A percentile compares a stretch with the other conserved stretches of the same genome.
Evolutionary conservation across 2,329 filamentous ascomycete genomes (phyloP).

Genomic region (Dryadomyces quercus-mongolicae): DNA sequence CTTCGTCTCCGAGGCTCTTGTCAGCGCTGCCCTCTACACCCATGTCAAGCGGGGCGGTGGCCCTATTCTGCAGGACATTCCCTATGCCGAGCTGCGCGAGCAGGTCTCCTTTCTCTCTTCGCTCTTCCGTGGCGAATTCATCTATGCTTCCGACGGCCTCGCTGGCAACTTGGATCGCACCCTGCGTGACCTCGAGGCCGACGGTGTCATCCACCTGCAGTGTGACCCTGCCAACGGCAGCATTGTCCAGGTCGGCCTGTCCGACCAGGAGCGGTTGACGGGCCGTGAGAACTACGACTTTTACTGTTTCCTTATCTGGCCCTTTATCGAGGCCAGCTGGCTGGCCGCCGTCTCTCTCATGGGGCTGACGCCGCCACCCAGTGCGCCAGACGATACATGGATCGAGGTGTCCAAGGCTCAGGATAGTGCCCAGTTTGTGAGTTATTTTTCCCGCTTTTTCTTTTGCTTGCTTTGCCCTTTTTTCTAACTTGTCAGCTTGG

Average conservation of each 20-base stretch:
- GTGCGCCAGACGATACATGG: slow-evolving; percentile 55
- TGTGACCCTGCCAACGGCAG: slow-evolving; percentile 30
- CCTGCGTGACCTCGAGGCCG: slow-evolving; percentile 61
- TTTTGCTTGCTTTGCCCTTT: not conserved
- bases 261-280: slow-evolving; percentile 59
- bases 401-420: slow-evolving; percentile 68
- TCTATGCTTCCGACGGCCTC: slow-evolving; percentile 82
- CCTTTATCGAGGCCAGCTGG: slow-evolving; percentile 92
- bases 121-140: slow-evolving; percentile 92
- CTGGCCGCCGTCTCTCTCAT: slow-evolving; percentile 79
- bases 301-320: slow-evolving; percentile 98
- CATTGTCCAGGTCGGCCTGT: slow-evolving; percentile 58
- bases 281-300: slow-evolving; percentile 96
- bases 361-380: slow-evolving; percentile 64
- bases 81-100: slow-evolving; percentile 57
- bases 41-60: slow-evolving; percentile 86
- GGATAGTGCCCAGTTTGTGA: slow-evolving; percentile 66
- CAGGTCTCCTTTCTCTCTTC: slow-evolving; percentile 87
- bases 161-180: slow-evolving; percentile 71
- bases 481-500: slow-evolving; percentile 47
- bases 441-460: slow-evolving; percentile 15
- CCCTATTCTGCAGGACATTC: slow-evolving; percentile 65
- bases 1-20: slow-evolving; percentile 86
- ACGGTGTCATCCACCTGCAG: slow-evolving; percentile 61
- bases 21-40: slow-evolving; percentile 83